phyloP scores from a whole-genome alignment of 495 filamentous ascomycete genomes.

The Penicillium manginii region DNA sequence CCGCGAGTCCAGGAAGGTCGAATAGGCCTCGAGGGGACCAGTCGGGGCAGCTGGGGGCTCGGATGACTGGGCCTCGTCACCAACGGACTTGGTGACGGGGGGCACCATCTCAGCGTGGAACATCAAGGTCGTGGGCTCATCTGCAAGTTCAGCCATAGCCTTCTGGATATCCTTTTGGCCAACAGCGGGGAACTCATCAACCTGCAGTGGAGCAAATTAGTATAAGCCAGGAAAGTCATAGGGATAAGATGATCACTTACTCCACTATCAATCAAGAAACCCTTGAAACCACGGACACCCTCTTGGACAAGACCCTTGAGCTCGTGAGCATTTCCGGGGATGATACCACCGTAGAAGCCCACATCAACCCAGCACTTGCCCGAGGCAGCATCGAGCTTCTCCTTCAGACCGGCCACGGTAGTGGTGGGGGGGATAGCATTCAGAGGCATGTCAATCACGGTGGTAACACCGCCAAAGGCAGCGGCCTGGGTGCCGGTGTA shows the following conservation, averaged over 20 bases:
- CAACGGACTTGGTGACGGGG: slow-evolving; percentile 78
- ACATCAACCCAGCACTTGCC: slow-evolving; percentile 98
- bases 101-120: slow-evolving; percentile 99
- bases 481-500: slow-evolving; percentile 90
- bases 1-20: slow-evolving; percentile 89
- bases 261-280: slow-evolving; percentile 95
- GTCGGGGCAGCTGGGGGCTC: slow-evolving; percentile 71
- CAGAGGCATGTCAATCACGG: slow-evolving; percentile 96
- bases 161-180: slow-evolving; percentile 75
- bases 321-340: slow-evolving; percentile 85
- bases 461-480: slow-evolving; percentile 96
- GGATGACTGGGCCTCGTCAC: slow-evolving; percentile 75
- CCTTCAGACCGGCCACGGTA: slow-evolving; percentile 77
- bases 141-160: slow-evolving; percentile 78
- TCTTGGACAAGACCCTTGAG: slow-evolving; percentile 78
- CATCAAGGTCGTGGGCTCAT: slow-evolving; percentile 86
- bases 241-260: slow-evolving; percentile 56
- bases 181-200: slow-evolving; percentile 94
- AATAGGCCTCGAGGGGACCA: slow-evolving; percentile 80
- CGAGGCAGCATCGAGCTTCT: slow-evolving; percentile 82
- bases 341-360: slow-evolving; percentile 94
- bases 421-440: slow-evolving; percentile 98
- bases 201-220: slow-evolving; percentile 49
- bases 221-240: slow-evolving; percentile 10
- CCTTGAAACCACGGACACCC: slow-evolving; percentile 95